A percentile compares a stretch with the other conserved stretches of the same genome.
phyloP scores from a whole-genome alignment of 225 moss, liverwort and hornwort species.

The Bryum argenteum region DNA sequence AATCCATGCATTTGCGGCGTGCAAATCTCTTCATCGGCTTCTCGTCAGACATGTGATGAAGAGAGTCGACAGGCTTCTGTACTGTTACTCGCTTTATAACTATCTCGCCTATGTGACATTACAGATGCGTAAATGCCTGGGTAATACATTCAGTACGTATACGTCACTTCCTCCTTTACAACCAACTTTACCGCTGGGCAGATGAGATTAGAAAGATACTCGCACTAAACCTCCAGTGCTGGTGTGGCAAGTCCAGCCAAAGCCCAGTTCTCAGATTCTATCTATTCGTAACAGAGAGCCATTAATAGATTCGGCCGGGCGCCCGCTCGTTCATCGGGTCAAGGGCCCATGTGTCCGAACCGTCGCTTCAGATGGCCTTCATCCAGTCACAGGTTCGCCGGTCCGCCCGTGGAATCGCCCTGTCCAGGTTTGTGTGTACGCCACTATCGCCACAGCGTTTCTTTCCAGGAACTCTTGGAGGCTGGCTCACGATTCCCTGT shows the following conservation, averaged over 20 bases:
- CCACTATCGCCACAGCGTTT: conserved; percentile 32
- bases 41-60: background rate
- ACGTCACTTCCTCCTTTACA: too few species aligned
- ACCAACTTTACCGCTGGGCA: too few species aligned
- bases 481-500: background rate
- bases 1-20: background rate
- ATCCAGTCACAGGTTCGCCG: background rate
- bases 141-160: too few species aligned
- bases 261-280: conserved; percentile 30
- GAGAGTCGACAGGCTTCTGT: too few species aligned
- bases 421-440: conserved; percentile 38
- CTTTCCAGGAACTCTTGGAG: background rate
- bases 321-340: conserved; percentile 7
- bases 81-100: too few species aligned
- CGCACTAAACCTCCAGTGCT: background rate
- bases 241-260: conserved; percentile 26
- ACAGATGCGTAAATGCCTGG: too few species aligned
- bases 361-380: background rate
- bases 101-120: too few species aligned
- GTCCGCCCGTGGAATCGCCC: conserved; percentile 26
- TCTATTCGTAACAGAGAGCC: background rate
- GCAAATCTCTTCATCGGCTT: background rate
- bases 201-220: too few species aligned
- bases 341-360: conserved; percentile 4
- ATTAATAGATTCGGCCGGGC: background rate